phyloP scores from a whole-genome alignment of 148 eudicot species.

The Silene latifolia region DNA sequence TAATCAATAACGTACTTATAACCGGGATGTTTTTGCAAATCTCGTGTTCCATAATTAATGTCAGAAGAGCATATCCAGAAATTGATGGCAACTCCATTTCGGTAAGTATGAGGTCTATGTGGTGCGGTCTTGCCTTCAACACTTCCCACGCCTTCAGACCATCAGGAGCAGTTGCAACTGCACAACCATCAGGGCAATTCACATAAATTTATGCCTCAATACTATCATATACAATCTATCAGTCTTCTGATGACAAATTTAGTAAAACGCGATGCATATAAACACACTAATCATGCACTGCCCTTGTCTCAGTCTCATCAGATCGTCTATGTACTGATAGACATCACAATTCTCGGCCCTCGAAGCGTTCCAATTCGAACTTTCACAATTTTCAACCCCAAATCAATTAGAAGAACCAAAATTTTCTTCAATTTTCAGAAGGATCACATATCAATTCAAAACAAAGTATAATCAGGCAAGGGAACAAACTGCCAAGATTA shows the following conservation, averaged over 20 bases:
- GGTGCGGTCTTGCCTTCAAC: slow-evolving; percentile 55
- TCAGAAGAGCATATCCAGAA: slow-evolving; percentile 86
- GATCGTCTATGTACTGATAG: no score
- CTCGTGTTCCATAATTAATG: slow-evolving; percentile 74
- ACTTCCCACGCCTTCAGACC: slow-evolving; percentile 97
- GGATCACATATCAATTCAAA: no score
- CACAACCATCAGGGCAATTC: slow-evolving; percentile 16
- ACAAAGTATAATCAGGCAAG: no score
- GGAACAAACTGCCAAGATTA: no score
- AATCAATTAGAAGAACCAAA: no score
- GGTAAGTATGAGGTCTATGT: slow-evolving; percentile 75
- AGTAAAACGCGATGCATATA: background rate
- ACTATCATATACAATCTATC: background rate
- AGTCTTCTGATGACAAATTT: background rate
- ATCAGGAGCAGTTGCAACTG: slow-evolving; percentile 90
- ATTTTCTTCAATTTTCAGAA: no score
- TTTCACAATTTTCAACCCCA: no score
- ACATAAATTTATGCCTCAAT: slow-evolving; percentile 3
- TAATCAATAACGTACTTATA: slow-evolving; percentile 56
- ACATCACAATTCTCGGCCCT: no score
- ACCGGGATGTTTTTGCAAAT: slow-evolving; percentile 89
- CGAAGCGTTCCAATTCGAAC: no score
- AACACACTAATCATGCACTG: background rate
- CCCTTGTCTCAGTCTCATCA: no score
- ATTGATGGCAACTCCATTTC: slow-evolving; percentile 86